phyloP scores from a whole-genome alignment of 1,139 yeast genomes.

The Candida dubliniensis region DNA sequence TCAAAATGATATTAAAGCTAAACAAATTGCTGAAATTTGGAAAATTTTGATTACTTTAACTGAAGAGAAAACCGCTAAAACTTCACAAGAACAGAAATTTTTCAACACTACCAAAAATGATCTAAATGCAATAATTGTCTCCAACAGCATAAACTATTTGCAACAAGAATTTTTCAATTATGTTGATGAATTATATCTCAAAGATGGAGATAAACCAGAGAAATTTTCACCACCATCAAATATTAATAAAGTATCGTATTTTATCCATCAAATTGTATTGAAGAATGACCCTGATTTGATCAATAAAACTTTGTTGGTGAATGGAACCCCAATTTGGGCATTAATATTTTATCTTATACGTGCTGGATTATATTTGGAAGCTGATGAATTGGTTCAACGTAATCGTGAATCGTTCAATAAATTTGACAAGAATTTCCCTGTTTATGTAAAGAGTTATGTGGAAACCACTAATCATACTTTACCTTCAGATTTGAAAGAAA shows the following conservation, averaged over 20 bases:
- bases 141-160: conserved; percentile 59
- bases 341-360: conserved; percentile 79
- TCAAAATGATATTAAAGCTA: conserved; percentile 55
- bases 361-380: conserved; percentile 80
- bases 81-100: conserved; percentile 49
- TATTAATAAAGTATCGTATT: conserved; percentile 68
- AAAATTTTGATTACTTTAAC: conserved; percentile 49
- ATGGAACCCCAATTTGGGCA: conserved; percentile 93
- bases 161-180: conserved; percentile 77
- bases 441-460: conserved; percentile 72
- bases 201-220: conserved; percentile 51
- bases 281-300: conserved; percentile 34
- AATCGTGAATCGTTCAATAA: conserved; percentile 64
- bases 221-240: conserved; percentile 58
- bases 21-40: conserved; percentile 67
- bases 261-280: conserved; percentile 53
- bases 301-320: conserved; percentile 49
- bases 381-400: conserved; percentile 44
- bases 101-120: conserved; percentile 32
- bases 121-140: conserved; percentile 51
- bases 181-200: conserved; percentile 70
- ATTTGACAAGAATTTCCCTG: conserved; percentile 81
- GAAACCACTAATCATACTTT: conserved; percentile 53
- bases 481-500: conserved; percentile 66
- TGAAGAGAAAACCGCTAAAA: conserved; percentile 36